Base-by-base conservation (phyloP, 352 stramenopile species). In the Halophytophthora polymorphica region DNA sequence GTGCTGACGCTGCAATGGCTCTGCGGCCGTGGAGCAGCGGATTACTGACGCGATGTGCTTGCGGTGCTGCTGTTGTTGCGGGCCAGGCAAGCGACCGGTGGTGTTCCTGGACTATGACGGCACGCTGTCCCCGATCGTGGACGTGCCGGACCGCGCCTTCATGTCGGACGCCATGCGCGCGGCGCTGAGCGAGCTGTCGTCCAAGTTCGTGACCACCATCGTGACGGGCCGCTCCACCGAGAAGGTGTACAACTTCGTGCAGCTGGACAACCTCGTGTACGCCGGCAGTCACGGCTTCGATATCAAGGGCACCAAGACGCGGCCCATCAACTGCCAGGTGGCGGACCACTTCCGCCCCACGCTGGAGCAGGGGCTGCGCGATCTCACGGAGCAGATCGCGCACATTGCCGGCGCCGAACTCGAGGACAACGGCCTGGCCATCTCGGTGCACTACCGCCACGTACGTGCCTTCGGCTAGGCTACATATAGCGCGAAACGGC, bases 261-360 rank as follows among this genome's bases (percentile, higher is more conserved):
- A 78, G 43, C 63, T 93, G 45, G 73, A 86, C 48, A 85, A 83
- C 37, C 67, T 91, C 22, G 77, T 90, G 49, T 91, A 91, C 59
- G 80, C 83, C 7, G 78, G 83, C 50, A 90, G 77, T 54, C 80
- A 93, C 43, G 80, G 83, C 1, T 91, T 90, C 49, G 81, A 91
- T 52, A 91, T 93, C 43, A 81, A 88, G 34, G 76, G 76, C 22
- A 77, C 68, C 40, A 74, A 80, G 44, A 64, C 65, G 35, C 60
- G 70, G 5, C 62, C 75, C 6, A 87, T 87, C 40, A 79, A 68
- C 49, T 83, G 73, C 48, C 70, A 81, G 33, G 72, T 83, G 31
- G 75, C 63, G 3, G 72, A 83, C 46, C 59, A 83, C 56, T 77
- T 74, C 38, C 70, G 70, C 10, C 72, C 72, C 7, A 62, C 72